phyloP scores from a whole-genome alignment of 1,284 basidiomycete species.

The Boletus holoroseus region DNA sequence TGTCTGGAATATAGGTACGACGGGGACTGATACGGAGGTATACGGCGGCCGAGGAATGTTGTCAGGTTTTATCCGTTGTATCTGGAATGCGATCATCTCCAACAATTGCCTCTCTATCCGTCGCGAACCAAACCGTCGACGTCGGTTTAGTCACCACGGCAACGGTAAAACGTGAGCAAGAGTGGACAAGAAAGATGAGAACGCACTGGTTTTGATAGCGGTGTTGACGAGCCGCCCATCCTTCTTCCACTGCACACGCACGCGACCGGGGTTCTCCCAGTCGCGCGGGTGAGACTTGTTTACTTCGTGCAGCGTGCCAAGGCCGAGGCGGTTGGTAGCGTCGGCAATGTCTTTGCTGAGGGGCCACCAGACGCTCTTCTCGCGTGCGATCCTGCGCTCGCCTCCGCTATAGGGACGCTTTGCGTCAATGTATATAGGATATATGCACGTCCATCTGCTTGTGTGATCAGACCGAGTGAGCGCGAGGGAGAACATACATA shows the following conservation, averaged over 20 bases:
- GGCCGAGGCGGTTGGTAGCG: slow-evolving; percentile 70
- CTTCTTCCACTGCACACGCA: slow-evolving; percentile 86
- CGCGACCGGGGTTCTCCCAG: slow-evolving; percentile 94
- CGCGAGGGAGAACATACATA: slow-evolving; percentile 33
- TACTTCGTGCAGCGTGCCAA: slow-evolving; percentile 82
- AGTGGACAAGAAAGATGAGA: neutral
- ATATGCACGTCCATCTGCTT: slow-evolving; percentile 86
- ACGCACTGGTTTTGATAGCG: slow-evolving; percentile 75
- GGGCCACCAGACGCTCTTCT: slow-evolving; percentile 89
- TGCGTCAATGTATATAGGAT: slow-evolving; percentile 96
- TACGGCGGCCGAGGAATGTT: slow-evolving; percentile 67
- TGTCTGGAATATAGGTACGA: slow-evolving; percentile 21
- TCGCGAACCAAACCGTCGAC: neutral
- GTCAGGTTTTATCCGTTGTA: slow-evolving; percentile 70
- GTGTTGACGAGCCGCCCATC: slow-evolving; percentile 71
- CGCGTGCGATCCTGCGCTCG: slow-evolving; percentile 74
- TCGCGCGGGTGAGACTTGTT: slow-evolving; percentile 88
- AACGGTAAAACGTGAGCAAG: slow-evolving; percentile 1
- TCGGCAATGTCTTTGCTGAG: slow-evolving; percentile 88
- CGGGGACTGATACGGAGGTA: slow-evolving; percentile 23
- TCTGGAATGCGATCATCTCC: slow-evolving; percentile 68
- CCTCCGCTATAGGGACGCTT: slow-evolving; percentile 83
- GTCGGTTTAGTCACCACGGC: neutral
- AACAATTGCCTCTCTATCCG: slow-evolving; percentile 76
- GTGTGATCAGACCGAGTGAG: neutral